phyloP scores from a whole-genome alignment of 805 yeast genomes.

The Candida fluviatilis region DNA sequence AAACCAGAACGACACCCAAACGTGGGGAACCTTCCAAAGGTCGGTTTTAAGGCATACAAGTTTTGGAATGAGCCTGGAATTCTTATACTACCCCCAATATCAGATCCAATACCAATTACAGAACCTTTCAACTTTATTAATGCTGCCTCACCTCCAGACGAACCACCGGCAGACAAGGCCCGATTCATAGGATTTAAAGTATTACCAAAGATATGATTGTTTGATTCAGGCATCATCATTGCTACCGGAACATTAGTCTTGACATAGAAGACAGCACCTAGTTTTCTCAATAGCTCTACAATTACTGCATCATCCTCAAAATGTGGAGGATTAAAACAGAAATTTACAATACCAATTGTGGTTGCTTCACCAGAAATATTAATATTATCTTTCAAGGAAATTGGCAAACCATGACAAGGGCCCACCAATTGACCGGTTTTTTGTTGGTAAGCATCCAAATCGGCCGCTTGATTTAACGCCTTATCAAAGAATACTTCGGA shows the following conservation, averaged over 20 bases:
- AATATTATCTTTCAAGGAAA: conserved; percentile 40
- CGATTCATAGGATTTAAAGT: conserved; percentile 45
- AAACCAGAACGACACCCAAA: conserved; percentile 22
- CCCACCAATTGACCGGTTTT: conserved; percentile 16
- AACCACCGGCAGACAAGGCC: conserved; percentile 46
- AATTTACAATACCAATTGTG: conserved; percentile 46
- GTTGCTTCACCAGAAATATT: conserved; percentile 46
- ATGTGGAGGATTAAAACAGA: conserved; percentile 31
- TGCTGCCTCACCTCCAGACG: conserved; percentile 54
- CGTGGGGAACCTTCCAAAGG: conserved; percentile 39
- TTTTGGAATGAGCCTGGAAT: conserved; percentile 44
- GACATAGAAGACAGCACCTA: conserved; percentile 52
- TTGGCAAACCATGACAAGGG: conserved; percentile 28
- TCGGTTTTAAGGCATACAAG: conserved; percentile 41
- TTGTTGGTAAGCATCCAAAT: conserved; percentile 19
- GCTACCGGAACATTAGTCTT: conserved; percentile 54
- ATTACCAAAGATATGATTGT: conserved; percentile 41
- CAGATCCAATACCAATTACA: conserved; percentile 52
- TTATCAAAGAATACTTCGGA: conserved; percentile 33
- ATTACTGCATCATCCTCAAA: conserved; percentile 30
- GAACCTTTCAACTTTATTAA: conserved; percentile 42
- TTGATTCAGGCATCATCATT: conserved; percentile 47
- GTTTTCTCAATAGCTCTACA: conserved; percentile 34
- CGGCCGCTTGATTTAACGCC: conserved; percentile 19
- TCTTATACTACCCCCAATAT: conserved; percentile 50